Percentiles rank a stretch among this genome's conserved stretches.
Conservation (phyloP, 352 stramenopile species). For the Globisporangium emineosum region DNA sequence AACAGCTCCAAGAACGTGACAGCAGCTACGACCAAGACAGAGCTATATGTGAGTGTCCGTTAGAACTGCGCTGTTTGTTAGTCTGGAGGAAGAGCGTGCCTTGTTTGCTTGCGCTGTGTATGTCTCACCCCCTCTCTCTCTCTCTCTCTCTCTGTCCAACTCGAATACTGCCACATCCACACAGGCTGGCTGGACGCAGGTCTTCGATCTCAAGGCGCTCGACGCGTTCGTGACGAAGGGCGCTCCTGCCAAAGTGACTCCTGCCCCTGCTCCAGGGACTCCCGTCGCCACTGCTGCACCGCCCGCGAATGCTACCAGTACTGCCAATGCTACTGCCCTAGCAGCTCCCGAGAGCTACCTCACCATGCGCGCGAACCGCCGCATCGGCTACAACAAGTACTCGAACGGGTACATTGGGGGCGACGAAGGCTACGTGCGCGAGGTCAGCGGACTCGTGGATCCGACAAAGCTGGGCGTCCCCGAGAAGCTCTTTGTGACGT, state of each 20-base stretch:
- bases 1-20: background rate
- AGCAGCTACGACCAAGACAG: background rate
- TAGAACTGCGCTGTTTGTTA: background rate
- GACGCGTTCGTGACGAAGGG: background rate
- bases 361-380: constrained; percentile 3
- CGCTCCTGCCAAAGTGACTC: background rate
- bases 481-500: constrained; percentile 1
- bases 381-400: background rate
- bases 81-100: no score
- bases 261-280: no score
- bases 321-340: background rate
- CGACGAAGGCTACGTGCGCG: background rate
- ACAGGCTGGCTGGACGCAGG: constrained; percentile 5
- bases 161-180: background rate
- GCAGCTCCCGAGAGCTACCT: background rate
- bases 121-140: no score
- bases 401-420: constrained; percentile 1
- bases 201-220: constrained; percentile 2
- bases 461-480: background rate
- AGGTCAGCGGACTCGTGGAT: background rate
- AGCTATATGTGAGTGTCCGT: background rate
- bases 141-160: no score
- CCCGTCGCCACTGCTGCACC: background rate
- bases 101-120: no score
- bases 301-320: background rate